Conservation (phyloP, 1,284 basidiomycete genomes). For the Inonotus obliquus region DNA sequence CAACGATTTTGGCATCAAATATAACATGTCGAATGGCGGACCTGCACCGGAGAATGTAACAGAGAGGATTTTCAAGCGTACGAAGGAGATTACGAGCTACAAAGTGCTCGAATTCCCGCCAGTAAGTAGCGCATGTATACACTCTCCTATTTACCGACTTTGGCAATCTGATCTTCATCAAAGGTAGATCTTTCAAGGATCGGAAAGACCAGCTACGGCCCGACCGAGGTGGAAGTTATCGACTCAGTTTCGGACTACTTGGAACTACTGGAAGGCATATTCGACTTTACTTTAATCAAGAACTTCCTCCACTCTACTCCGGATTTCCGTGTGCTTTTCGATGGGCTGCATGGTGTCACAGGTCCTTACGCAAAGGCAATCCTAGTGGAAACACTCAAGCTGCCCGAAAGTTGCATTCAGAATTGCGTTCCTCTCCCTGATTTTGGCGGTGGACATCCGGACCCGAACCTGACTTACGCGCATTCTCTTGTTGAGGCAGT, state of each 20-base stretch:
- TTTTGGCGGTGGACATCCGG: slow-evolving; percentile 96
- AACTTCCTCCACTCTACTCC: slow-evolving; percentile 70
- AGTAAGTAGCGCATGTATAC: slow-evolving; percentile 40
- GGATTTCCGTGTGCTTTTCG: slow-evolving; percentile 89
- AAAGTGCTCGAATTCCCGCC: slow-evolving; percentile 78
- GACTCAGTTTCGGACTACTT: slow-evolving; percentile 94
- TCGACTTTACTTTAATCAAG: slow-evolving; percentile 93
- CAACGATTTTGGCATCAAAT: slow-evolving; percentile 99
- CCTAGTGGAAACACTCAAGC: slow-evolving; percentile 80
- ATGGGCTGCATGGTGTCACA: slow-evolving; percentile 95
- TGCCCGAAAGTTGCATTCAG: slow-evolving; percentile 80
- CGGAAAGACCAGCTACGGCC: slow-evolving; percentile 78
- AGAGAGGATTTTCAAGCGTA: slow-evolving; percentile 89
- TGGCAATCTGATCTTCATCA: slow-evolving; percentile 14
- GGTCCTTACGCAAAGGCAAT: slow-evolving; percentile 94
- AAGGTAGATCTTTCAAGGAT: slow-evolving; percentile 84
- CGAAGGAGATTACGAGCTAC: slow-evolving; percentile 84
- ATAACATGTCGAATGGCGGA: slow-evolving; percentile 96
- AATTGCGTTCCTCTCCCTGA: slow-evolving; percentile 90
- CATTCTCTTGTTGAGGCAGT: slow-evolving; percentile 92
- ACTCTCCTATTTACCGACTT: background rate
- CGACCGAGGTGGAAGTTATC: slow-evolving; percentile 85
- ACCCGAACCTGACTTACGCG: slow-evolving; percentile 98
- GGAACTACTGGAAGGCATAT: slow-evolving; percentile 81
- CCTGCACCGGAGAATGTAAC: slow-evolving; percentile 95